Percentiles rank a stretch among this genome's conserved stretches.
Conservation (phyloP, 306 rosid species). For the Datisca glomerata region DNA sequence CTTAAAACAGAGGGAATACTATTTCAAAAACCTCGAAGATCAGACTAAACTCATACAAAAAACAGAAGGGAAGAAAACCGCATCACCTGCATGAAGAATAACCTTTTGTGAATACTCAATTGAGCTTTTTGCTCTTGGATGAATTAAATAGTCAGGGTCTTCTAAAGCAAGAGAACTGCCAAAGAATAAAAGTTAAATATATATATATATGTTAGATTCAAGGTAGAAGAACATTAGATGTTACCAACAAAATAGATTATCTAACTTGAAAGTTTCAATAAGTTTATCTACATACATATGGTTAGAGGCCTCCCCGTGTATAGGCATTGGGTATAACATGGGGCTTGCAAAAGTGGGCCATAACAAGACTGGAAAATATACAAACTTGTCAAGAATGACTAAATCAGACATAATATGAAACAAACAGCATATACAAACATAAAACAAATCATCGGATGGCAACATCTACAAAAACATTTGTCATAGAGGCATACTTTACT, state of each 20-base stretch:
- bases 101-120: constrained; percentile 54
- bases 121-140: constrained; percentile 67
- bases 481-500: too few species aligned
- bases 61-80: constrained; percentile 36
- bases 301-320: constrained; percentile 93
- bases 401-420: constrained; percentile 3
- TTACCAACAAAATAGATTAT: constrained; percentile 2
- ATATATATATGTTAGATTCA: not conserved
- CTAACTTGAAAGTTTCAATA: too few species aligned
- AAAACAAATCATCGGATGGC: too few species aligned
- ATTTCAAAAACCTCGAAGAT: too few species aligned
- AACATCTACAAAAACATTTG: too few species aligned
- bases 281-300: constrained; percentile 91
- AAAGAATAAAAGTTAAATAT: constrained; percentile 4
- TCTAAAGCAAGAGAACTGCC: constrained; percentile 73
- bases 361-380: constrained; percentile 49
- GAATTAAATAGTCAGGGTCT: constrained; percentile 54
- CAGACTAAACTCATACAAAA: too few species aligned
- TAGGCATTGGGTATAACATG: constrained; percentile 65
- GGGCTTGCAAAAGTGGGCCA: constrained; percentile 97
- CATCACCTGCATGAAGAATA: constrained; percentile 77
- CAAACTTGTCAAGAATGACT: constrained; percentile 9
- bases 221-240: not conserved
- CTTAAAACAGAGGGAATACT: too few species aligned
- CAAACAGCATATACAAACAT: not conserved